Evolutionary conservation across 169 alveolate species (phyloP), one percentile per base, ranked within the genome.

Genomic region (Perkinsus olseni): DNA sequence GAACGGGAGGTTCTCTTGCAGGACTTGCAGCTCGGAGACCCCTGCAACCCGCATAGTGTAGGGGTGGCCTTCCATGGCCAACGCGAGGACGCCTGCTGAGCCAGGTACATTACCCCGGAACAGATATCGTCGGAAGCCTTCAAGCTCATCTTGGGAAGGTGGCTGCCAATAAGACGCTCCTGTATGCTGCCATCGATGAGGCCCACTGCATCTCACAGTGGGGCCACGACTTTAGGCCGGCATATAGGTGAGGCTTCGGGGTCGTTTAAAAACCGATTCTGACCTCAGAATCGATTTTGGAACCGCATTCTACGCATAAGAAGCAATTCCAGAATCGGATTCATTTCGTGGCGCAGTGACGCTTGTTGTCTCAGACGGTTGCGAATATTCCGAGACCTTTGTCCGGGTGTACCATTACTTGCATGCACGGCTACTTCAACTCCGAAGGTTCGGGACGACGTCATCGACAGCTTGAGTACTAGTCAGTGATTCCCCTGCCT

Each of bases 391-490:
- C 97, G 97, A 93, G 94, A 92, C 37, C 92, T 94, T 40, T 98
- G 97, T 93, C 99, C 99, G 3, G 96, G 96, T 13, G 98, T 98
- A 31, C 99, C 99, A 0, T 96, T 98, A 37, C 95, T 98, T 91
- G 99, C 99, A 0, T 95, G 98, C 38, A 99, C 99, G 0, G 99
- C 99, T 0, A 99, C 99, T 13, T 99, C 99, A n/a, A 98, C 99
- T 0, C 97, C 97, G 94, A 91, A 94, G 74, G 98, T 97, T 0
- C 95, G 96, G 91, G 92, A 45, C 21, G 98, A 97, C 92, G 96
- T 96, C 24, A 91, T 96, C 17, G 62, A 45, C 17, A 45, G 17
- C 62, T 17, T 45, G 17, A 17, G 62, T 45, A 45, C 62, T 6
- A 17, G 62, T 45, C 62, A 45, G 62, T 45, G 62, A n/a, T n/a